Base-by-base conservation (phyloP, 106 monocot species). In the Apostasia shenzhenica region DNA sequence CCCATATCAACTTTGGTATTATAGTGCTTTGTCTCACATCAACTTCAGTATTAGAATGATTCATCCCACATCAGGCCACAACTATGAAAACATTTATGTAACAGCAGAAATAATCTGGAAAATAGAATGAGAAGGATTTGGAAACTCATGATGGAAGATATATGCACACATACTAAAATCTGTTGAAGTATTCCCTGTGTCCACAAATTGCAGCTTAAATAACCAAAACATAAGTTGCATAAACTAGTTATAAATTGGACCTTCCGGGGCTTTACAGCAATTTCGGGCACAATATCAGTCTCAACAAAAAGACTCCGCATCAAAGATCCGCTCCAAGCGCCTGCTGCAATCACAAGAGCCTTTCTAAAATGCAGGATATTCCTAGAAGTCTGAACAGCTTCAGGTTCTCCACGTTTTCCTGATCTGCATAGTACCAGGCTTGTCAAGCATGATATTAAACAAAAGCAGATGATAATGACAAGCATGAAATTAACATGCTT, bases 181-280 rank as follows among this genome's bases (percentile, higher is more conserved):
- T 43, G 45, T 26, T 51, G 8, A 40, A 67, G 52, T 67, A 3
- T 26, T 26, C 26, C 26, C 26, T 26, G 26, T 26, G 26, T 26
- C 26, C 26, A 26, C 26, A 26, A 26, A 26, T 26, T 26, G 26
- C 26, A 26, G 26, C 26, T 26, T 26, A 26, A 26, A 26, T 26
- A 26, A 26, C 26, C 26, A 26, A 26, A 26, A 26, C 26, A 26
- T 39, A 59, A 59, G 59, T 26, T 8, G 2, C 63, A 63, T 63
- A 46, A 4, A 40, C 26, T 63, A 8, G 40, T 45, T 46, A 44
- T 1, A n/a, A 46, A 63, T 46, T 1, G 39, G 4, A 94, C 94
- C 94, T 94, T 94, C 76, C 94, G 73, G 75, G 94, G 94, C 73
- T 85, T 88, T 55, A 94, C 85, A 77, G 88, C 91, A 49, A 94